Evolutionary conservation across 2,329 filamentous ascomycete species (phyloP), one percentile per base, ranked within the genome.

Genomic region (Colletotrichum endophyticum): DNA sequence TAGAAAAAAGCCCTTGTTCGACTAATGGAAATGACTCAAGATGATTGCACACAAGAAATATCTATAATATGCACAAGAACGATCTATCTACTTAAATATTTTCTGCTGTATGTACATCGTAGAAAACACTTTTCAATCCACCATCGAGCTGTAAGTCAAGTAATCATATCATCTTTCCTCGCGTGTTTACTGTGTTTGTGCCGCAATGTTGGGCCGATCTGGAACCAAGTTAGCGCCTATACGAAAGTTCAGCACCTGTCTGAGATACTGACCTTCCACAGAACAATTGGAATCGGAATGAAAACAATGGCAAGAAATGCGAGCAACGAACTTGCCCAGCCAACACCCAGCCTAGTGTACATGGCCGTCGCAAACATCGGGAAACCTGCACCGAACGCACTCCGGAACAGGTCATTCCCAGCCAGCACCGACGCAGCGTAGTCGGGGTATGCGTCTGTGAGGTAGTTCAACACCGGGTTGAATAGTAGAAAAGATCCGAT

Each of bases 401-500:
- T 75, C 19, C 80, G 69, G 19, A 78, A 76, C 7, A 78, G 13
- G 64, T 59, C 77, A 15, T 80, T 81, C 3, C 73, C 79, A 7
- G 80, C 79, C 30, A 81, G 77, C 0, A 79, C 72, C 11, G 73
- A 77, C 0, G 79, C 80, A 12, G 77, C 69, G 39, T 79, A 79
- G 9, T 75, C 59, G 2, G 79, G 79, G 36, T 80, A 80, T 6
- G 75, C 74, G 8, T 79, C 69, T 1, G 80, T 77, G 3, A 80
- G 62, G 12, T 80, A 80, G 44, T 79, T 79, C 28, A 80, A 76
- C 0, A 80, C 63, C 5, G 71, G 68, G 36, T 79, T 79, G 69
- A 78, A 76, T 6, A 79, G 71, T n/a, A 74, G n/a, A 62, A 83
- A 88, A 80, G 85, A 89, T 85, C 90, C 90, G 78, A 87, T 86